A percentile compares a stretch with the other conserved stretches of the same genome.
Conservation (phyloP, 2,329 filamentous ascomycete species). For the Byssochlamys sp. region DNA sequence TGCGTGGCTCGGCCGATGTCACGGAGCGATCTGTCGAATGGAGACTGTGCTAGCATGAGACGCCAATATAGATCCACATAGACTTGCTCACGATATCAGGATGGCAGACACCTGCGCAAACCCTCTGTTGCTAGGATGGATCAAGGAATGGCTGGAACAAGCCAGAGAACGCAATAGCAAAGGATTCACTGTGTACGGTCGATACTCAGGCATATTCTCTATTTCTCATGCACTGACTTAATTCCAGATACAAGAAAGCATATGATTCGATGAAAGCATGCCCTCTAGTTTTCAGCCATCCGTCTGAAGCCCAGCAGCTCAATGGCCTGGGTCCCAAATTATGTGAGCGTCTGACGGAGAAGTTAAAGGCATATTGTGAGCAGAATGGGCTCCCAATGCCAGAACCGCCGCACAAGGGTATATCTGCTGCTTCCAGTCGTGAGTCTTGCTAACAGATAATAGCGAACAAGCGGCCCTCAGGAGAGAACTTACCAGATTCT, state of each 20-base stretch:
- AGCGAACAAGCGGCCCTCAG: conserved; percentile 22
- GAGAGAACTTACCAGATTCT: conserved; percentile 19
- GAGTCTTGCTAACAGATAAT: conserved; percentile 12
- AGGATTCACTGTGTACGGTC: conserved; percentile 46
- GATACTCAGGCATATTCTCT: not conserved
- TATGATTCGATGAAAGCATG: conserved; percentile 69
- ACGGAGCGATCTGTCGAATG: not conserved
- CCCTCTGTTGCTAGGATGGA: conserved; percentile 60
- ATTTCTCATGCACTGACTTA: conserved; percentile 3
- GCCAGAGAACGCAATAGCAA: conserved; percentile 62
- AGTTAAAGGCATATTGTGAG: conserved; percentile 47
- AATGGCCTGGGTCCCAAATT: conserved; percentile 64
- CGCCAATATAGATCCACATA: not conserved
- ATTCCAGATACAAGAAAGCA: conserved; percentile 59
- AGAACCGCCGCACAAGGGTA: conserved; percentile 42
- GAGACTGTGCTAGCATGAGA: not conserved
- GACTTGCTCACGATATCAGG: not conserved
- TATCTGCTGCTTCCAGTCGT: not conserved
- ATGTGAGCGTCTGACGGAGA: conserved; percentile 58
- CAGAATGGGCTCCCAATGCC: conserved; percentile 62
- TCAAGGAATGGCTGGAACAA: conserved; percentile 66
- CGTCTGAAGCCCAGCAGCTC: conserved; percentile 62
- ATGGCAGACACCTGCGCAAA: conserved; percentile 50
- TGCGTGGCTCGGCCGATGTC: not conserved
- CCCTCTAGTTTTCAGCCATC: conserved; percentile 61